Evolutionary conservation across 2,329 filamentous ascomycete species (phyloP).

Genomic region (Epichloe scottii): DNA sequence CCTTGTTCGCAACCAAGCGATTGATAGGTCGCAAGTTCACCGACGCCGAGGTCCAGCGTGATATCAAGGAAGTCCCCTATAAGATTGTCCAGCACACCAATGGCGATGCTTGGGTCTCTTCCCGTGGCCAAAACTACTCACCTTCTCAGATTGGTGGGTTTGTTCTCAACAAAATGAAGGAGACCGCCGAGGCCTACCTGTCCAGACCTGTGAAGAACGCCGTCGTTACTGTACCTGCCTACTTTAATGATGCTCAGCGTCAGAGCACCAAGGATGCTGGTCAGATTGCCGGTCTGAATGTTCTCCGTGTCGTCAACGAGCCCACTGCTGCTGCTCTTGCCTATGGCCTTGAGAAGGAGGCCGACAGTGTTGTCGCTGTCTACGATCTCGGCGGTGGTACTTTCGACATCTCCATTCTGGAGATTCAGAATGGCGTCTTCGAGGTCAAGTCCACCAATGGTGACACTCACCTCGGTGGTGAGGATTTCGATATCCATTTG

Average conservation of each 20-base stretch:
- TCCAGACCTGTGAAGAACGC: conserved; percentile 88
- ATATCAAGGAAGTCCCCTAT: conserved; percentile 96
- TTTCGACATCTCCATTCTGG: conserved; percentile 96
- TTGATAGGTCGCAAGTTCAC: conserved; percentile 96
- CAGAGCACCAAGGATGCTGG: conserved; percentile 97
- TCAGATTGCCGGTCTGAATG: conserved; percentile 90
- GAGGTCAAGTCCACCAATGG: conserved; percentile 99
- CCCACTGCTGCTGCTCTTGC: conserved; percentile 91
- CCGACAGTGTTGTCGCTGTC: conserved; percentile 80
- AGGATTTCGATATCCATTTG: conserved; percentile 92
- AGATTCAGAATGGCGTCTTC: conserved; percentile 96
- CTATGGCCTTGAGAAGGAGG: conserved; percentile 92
- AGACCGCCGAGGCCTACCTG: conserved; percentile 89
- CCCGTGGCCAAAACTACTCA: conserved; percentile 89
- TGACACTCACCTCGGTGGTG: conserved; percentile 95
- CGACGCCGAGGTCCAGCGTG: conserved; percentile 85
- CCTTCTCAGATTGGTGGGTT: conserved; percentile 98
- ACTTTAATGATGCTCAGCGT: conserved; percentile 98
- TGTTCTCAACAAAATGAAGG: conserved; percentile 97
- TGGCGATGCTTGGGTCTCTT: conserved; percentile 91
- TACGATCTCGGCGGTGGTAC: conserved; percentile 98
- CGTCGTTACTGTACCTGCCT: conserved; percentile 91
- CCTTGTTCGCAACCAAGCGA: conserved; percentile 95
- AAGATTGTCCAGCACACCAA: conserved; percentile 97
- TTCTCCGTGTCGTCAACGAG: conserved; percentile 96